Conservation (phyloP, 805 yeast species). For the Teunomyces tritomae region DNA sequence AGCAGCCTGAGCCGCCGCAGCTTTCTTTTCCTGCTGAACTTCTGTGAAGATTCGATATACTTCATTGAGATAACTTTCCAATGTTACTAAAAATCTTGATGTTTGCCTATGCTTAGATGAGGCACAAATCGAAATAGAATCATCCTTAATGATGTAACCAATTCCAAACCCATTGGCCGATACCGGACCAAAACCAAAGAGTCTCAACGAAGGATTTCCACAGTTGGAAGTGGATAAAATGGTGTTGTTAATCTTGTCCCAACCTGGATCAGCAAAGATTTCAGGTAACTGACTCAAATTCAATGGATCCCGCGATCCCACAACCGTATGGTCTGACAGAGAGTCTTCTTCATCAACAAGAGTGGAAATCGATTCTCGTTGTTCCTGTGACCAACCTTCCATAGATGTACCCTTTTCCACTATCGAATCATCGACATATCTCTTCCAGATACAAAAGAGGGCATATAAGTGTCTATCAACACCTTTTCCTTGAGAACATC, state of each 20-base stretch:
- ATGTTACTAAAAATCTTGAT: slow-evolving; percentile 50
- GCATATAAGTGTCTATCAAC: slow-evolving; percentile 91
- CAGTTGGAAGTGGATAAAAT: slow-evolving; percentile 66
- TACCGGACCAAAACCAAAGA: slow-evolving; percentile 61
- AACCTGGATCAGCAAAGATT: slow-evolving; percentile 80
- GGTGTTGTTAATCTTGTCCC: slow-evolving; percentile 82
- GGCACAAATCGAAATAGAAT: slow-evolving; percentile 50
- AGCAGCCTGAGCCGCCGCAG: background rate
- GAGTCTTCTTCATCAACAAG: slow-evolving; percentile 17
- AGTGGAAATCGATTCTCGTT: slow-evolving; percentile 14
- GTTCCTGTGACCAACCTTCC: slow-evolving; percentile 7
- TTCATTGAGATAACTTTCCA: slow-evolving; percentile 49
- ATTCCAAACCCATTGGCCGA: slow-evolving; percentile 58
- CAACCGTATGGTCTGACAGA: slow-evolving; percentile 28
- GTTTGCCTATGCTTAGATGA: slow-evolving; percentile 63
- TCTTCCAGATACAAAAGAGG: slow-evolving; percentile 81
- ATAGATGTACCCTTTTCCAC: slow-evolving; percentile 10
- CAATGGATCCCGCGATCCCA: slow-evolving; percentile 17
- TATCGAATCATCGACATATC: slow-evolving; percentile 41
- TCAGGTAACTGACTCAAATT: slow-evolving; percentile 52
- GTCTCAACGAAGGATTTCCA: slow-evolving; percentile 57
- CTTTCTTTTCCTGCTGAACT: slow-evolving; percentile 13
- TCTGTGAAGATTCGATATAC: slow-evolving; percentile 35
- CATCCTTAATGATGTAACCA: slow-evolving; percentile 54
- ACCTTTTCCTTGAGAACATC: slow-evolving; percentile 77